phyloP scores from a whole-genome alignment of 148 eudicot species.

The Chenopodium formosanum region DNA sequence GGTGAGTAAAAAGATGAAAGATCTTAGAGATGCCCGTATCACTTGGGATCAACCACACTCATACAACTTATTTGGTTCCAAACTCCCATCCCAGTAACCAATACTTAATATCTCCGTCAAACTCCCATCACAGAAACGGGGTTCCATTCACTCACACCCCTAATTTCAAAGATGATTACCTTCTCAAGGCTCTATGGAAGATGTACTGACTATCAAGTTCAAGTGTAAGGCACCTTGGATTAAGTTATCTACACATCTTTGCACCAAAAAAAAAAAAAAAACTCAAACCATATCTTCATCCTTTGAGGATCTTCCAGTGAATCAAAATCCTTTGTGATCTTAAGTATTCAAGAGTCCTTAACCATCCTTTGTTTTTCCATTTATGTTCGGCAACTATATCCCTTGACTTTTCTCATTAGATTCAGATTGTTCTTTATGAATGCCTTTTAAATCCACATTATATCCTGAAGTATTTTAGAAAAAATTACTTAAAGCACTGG shows the following conservation, averaged over 20 bases:
- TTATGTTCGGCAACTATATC: background rate
- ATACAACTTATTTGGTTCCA: background rate
- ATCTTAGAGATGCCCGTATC: background rate
- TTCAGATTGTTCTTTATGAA: background rate
- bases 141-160: background rate
- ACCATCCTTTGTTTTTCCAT: background rate
- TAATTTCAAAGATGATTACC: background rate
- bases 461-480: background rate
- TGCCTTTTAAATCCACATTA: background rate
- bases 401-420: background rate
- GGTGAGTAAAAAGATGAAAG: background rate
- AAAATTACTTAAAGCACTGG: background rate
- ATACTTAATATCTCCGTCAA: background rate
- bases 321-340: background rate
- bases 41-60: background rate
- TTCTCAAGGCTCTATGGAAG: background rate
- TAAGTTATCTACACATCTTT: background rate
- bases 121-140: background rate
- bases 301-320: background rate
- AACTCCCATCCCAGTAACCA: background rate
- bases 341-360: background rate
- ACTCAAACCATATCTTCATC: background rate
- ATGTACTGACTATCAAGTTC: background rate
- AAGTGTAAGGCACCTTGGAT: background rate
- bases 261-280: background rate